Conservation (phyloP, 2,329 filamentous ascomycete species). For the Epichloe typhina region DNA sequence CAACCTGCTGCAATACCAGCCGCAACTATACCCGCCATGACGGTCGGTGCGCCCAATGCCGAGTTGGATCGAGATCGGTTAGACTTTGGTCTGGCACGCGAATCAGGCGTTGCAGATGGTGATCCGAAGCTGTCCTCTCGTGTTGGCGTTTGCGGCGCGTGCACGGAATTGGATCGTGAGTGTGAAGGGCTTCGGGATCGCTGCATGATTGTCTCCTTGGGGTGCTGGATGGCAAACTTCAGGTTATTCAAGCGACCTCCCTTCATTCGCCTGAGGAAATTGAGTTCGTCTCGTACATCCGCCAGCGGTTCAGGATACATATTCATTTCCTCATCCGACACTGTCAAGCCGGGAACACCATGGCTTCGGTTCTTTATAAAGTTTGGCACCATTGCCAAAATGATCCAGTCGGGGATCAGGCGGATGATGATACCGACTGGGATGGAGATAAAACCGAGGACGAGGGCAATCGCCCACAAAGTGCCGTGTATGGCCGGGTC, state of each 20-base stretch:
- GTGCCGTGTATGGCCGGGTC: slow-evolving; percentile 38
- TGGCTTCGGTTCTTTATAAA: slow-evolving; percentile 35
- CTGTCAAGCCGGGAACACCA: slow-evolving; percentile 39
- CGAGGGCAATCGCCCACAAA: slow-evolving; percentile 80
- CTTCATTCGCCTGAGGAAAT: slow-evolving; percentile 67
- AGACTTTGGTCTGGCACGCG: slow-evolving; percentile 53
- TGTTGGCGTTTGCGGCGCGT: slow-evolving; percentile 48
- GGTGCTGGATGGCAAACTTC: slow-evolving; percentile 65
- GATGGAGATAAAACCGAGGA: slow-evolving; percentile 74
- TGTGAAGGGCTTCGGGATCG: slow-evolving; percentile 50
- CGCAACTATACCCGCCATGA: slow-evolving; percentile 75
- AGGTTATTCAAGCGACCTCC: slow-evolving; percentile 72
- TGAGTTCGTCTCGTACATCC: slow-evolving; percentile 68
- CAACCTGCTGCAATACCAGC: slow-evolving; percentile 64
- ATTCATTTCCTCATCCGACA: slow-evolving; percentile 55
- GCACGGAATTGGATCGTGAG: slow-evolving; percentile 50
- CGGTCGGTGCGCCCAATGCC: slow-evolving; percentile 58
- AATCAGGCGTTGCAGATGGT: slow-evolving; percentile 42
- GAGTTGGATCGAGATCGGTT: slow-evolving; percentile 55
- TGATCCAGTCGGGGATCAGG: slow-evolving; percentile 61
- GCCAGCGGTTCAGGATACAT: slow-evolving; percentile 59
- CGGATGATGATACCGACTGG: slow-evolving; percentile 73
- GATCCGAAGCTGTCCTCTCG: slow-evolving; percentile 39
- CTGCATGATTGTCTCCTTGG: slow-evolving; percentile 53
- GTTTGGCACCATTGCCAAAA: slow-evolving; percentile 39